Percentiles rank a stretch among this genome's conserved stretches.
These are phyloP conservation scores for Pichia sp. DNA, from an alignment of 1,139 yeast genomes.

Conservation along the genomic window DNA sequence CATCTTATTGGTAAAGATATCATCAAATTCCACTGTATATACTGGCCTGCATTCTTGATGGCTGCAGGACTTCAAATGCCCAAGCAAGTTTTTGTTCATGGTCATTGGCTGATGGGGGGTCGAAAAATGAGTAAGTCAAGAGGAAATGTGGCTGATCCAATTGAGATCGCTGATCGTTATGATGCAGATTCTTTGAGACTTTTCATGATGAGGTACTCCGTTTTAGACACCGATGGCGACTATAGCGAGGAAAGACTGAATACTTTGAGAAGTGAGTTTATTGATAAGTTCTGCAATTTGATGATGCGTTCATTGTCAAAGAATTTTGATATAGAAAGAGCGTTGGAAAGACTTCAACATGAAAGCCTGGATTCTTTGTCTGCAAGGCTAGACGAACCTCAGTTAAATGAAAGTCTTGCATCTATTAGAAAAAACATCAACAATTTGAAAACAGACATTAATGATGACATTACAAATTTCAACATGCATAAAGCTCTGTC, in stretches of 20 bases:
- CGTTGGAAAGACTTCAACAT: constrained; percentile 30
- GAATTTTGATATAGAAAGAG: constrained; percentile 55
- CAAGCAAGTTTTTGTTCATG: constrained; percentile 74
- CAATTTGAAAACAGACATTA: constrained; percentile 36
- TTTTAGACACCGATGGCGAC: constrained; percentile 72
- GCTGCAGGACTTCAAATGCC: constrained; percentile 78
- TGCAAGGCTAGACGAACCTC: constrained; percentile 15
- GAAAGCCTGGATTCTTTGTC: constrained; percentile 15
- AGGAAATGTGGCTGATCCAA: constrained; percentile 96
- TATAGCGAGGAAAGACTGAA: constrained; percentile 59
- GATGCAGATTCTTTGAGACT: constrained; percentile 68
- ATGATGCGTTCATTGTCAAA: constrained; percentile 69
- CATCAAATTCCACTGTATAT: constrained; percentile 77
- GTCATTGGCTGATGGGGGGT: constrained; percentile 92
- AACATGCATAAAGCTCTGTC: constrained; percentile 58
- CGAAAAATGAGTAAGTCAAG: constrained; percentile 88
- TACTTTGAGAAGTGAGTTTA: constrained; percentile 54
- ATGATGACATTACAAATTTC: constrained; percentile 39
- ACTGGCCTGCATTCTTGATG: constrained; percentile 90
- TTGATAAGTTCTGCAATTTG: constrained; percentile 81
- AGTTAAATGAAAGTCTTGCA: constrained; percentile 16
- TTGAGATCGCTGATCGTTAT: constrained; percentile 52
- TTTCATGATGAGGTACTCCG: constrained; percentile 72
- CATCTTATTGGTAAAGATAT: constrained; percentile 94
- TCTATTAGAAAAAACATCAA: constrained; percentile 31